These are phyloP conservation scores for Schrenkiella parvula DNA, from an alignment of 345 rosid genomes.

Conservation along the genomic window DNA sequence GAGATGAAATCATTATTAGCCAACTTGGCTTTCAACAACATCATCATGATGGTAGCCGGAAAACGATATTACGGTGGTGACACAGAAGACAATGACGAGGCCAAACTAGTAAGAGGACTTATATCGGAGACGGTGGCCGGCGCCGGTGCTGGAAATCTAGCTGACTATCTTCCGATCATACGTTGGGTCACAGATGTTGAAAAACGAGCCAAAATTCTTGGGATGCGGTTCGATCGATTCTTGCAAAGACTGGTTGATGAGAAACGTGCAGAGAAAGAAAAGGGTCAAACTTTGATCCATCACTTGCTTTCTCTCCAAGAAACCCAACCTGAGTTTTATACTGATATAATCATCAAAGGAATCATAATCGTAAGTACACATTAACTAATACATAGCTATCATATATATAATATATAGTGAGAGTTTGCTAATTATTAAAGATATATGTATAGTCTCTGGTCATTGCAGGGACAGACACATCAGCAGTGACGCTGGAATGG, in stretches of 20 bases:
- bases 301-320: slow-evolving; percentile 52
- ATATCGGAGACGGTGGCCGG: slow-evolving; percentile 28
- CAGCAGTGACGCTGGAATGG: slow-evolving; percentile 46
- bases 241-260: slow-evolving; percentile 49
- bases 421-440: neutral
- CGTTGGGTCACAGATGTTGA: slow-evolving; percentile 33
- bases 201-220: slow-evolving; percentile 24
- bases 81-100: slow-evolving; percentile 30
- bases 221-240: slow-evolving; percentile 34
- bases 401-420: neutral
- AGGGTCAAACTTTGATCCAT: slow-evolving; percentile 37
- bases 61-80: slow-evolving; percentile 46
- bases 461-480: slow-evolving; percentile 47
- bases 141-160: slow-evolving; percentile 34
- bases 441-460: slow-evolving; percentile 27
- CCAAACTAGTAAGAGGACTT: slow-evolving; percentile 36
- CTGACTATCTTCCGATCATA: slow-evolving; percentile 46
- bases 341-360: slow-evolving; percentile 53
- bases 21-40: slow-evolving; percentile 36
- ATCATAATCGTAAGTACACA: slow-evolving; percentile 29
- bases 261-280: slow-evolving; percentile 25
- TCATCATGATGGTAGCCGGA: slow-evolving; percentile 46
- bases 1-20: slow-evolving; percentile 37
- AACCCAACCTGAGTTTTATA: slow-evolving; percentile 42
- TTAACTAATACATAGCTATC: neutral